phyloP scores from a whole-genome alignment of 139 green algal species.

The Coelastrella sp. region DNA sequence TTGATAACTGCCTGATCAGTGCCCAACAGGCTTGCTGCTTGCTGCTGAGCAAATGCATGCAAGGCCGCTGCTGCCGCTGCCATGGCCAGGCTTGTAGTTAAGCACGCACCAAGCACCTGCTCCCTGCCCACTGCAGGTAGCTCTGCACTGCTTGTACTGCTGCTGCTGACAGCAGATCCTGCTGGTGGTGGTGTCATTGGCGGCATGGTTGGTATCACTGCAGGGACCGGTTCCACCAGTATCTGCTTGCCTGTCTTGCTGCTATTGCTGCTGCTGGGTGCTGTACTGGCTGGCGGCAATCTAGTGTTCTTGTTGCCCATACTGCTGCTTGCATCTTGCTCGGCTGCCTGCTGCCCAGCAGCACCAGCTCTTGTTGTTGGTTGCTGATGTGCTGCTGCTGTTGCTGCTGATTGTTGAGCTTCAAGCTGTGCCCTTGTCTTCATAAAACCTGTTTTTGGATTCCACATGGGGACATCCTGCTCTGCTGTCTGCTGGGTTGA shows the following conservation, averaged over 20 bases:
- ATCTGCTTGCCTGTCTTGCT: neutral
- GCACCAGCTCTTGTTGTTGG: neutral
- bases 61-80: neutral
- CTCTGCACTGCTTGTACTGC: conserved; percentile 7
- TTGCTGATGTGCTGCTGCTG: conserved; percentile 6
- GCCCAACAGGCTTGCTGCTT: conserved; percentile 44
- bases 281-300: neutral
- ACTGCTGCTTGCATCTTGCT: neutral
- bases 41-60: conserved; percentile 18
- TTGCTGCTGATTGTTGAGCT: conserved; percentile 19
- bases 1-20: conserved; percentile 53
- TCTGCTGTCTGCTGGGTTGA: conserved; percentile 1
- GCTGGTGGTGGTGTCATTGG: neutral
- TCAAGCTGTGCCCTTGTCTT: conserved; percentile 39
- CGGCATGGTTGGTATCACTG: neutral
- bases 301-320: neutral
- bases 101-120: conserved; percentile 34
- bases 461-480: conserved; percentile 52
- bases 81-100: conserved; percentile 12
- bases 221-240: neutral
- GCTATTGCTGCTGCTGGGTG: conserved; percentile 20
- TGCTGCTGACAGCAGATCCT: neutral
- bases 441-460: conserved; percentile 66
- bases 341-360: neutral
- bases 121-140: conserved; percentile 25